Base-by-base conservation (phyloP, 345 rosid genomes). In the Alliaria petiolata region DNA sequence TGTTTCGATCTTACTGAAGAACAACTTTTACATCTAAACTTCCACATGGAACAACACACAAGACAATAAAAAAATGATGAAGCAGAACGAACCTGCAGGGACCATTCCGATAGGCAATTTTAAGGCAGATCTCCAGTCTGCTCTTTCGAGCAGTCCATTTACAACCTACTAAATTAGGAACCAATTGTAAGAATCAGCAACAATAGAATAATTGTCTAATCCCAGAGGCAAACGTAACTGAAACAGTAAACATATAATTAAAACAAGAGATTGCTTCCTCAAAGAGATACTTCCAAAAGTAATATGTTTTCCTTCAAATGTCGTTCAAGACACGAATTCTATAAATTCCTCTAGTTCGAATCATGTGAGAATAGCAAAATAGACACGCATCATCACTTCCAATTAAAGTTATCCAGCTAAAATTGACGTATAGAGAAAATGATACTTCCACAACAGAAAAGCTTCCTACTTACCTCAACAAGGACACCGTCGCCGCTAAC, bases 401-500 rank as follows among this genome's bases (percentile, higher is more conserved):
- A 46, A 36, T 11, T n/a, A 22, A 35, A 36, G 26, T 25, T 35
- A 34, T 22, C 56, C 25, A 45, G 40, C 28, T 5, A 31, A 50
- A 39, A 30, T 3, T 19, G 36, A 20, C 14, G 56, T 3, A 25
- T n/a, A 70, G 58, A n/a, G n/a, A 69, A 35, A 58, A 46, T 13
- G 26, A 72, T 38, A 76, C 38, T 45, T 44, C 8, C 33, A 54
- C 56, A 61, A 3, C 3, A 78, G 28, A 40, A 53, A 65, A 60
- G 59, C 42, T 58, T 53, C 45, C 0, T 10, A 68, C 56, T 74
- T 78, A 95, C 99, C 97, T 95, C 99, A 68, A 85, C 99, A 70
- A 95, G 97, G 34, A 89, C 61, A 26, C 97, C 99, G 44, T 95
- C 99, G 7, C 99, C 99, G 13, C 99, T 95, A 51, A 91, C 93